Conservation (phyloP, 345 rosid genomes). For the Brassica rapa region DNA sequence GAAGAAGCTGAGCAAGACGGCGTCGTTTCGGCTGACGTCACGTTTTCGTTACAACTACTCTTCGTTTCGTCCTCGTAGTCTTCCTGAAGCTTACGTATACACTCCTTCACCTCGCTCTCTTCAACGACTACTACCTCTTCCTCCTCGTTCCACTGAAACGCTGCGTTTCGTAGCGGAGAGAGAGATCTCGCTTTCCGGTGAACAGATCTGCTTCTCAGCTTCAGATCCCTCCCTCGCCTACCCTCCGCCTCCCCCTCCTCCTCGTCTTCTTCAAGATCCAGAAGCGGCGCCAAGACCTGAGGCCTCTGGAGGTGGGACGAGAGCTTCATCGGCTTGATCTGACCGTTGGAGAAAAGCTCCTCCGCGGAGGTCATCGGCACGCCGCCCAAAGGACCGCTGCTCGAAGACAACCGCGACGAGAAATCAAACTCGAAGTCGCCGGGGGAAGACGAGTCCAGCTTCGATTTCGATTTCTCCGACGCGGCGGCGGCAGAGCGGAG, state of each 20-base stretch:
- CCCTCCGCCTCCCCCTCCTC: conserved; percentile 41
- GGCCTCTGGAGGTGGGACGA: conserved; percentile 81
- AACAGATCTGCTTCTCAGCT: conserved; percentile 64
- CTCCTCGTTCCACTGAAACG: conserved; percentile 43
- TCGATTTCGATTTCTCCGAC: conserved; percentile 16
- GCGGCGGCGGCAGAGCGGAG: conserved; percentile 36
- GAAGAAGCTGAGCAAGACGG: conserved; percentile 67
- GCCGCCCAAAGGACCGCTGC: conserved; percentile 46
- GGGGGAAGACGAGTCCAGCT: conserved; percentile 14
- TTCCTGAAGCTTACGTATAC: conserved; percentile 32
- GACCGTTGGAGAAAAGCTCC: conserved; percentile 84
- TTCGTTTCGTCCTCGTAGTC: conserved; percentile 26
- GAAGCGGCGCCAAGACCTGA: conserved; percentile 66
- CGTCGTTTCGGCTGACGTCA: conserved; percentile 38
- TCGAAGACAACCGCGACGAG: conserved; percentile 55
- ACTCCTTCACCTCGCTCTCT: conserved; percentile 27
- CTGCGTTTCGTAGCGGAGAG: conserved; percentile 68
- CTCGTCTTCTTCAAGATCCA: conserved; percentile 71
- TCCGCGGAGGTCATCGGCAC: conserved; percentile 93
- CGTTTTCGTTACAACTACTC: conserved; percentile 27
- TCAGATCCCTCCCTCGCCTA: conserved; percentile 70
- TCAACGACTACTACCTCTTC: conserved; percentile 14
- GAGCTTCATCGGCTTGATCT: conserved; percentile 94
- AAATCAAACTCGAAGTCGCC: conserved; percentile 75
- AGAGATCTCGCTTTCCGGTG: conserved; percentile 83